A percentile compares a stretch with the other conserved stretches of the same genome.
Evolutionary conservation across 306 rosid species (phyloP).

Genomic region (Psophocarpus tetragonolobus): DNA sequence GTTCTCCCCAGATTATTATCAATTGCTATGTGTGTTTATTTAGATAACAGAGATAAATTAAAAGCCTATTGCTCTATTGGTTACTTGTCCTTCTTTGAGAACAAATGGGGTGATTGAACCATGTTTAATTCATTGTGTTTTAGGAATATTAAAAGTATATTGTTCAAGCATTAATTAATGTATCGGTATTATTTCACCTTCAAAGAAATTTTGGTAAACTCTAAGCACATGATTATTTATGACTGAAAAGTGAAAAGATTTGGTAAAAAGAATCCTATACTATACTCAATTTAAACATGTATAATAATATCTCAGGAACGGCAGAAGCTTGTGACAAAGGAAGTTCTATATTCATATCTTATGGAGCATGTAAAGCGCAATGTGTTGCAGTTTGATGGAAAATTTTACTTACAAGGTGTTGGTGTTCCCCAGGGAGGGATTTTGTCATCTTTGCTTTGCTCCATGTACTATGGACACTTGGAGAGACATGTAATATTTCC

Average conservation of each 20-base stretch:
- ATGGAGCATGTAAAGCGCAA: constrained; percentile 74
- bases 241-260: background rate
- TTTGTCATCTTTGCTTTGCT: constrained; percentile 84
- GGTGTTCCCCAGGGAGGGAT: constrained; percentile 97
- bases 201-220: constrained; percentile 13
- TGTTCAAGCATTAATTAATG: background rate
- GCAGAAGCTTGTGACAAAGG: constrained; percentile 46
- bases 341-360: constrained; percentile 43
- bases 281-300: constrained; percentile 20
- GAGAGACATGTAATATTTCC: constrained; percentile 73
- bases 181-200: constrained; percentile 2
- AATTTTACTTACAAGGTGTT: constrained; percentile 70
- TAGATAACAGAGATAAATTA: background rate
- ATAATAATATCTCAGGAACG: constrained; percentile 46
- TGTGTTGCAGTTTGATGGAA: constrained; percentile 70
- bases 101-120: background rate
- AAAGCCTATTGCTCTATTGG: background rate
- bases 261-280: background rate
- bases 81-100: background rate
- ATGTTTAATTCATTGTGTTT: background rate
- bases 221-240: background rate
- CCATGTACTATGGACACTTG: constrained; percentile 74
- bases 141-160: constrained; percentile 4
- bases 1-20: too few relatives aligned
- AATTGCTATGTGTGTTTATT: too few relatives aligned